These are phyloP conservation scores for Sisymbrium altissimum DNA, from an alignment of 345 rosid species.

Conservation along the genomic window DNA sequence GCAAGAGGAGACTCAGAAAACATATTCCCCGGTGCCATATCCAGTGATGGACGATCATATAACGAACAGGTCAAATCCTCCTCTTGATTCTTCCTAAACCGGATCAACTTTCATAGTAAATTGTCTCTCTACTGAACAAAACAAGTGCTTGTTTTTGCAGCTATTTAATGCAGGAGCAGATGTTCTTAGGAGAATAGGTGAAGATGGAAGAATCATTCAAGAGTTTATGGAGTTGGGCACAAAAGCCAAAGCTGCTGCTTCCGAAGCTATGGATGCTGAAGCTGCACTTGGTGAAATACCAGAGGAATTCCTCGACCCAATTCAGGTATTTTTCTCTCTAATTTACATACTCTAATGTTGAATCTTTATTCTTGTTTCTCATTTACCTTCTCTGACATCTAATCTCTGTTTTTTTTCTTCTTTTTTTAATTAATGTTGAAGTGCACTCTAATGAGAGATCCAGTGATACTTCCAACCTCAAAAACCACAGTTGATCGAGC, in stretches of 20 bases:
- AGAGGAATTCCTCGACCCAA: slow-evolving; percentile 95
- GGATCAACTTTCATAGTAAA: neutral
- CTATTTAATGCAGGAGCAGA: slow-evolving; percentile 82
- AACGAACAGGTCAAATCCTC: slow-evolving; percentile 71
- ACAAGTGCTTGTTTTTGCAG: slow-evolving; percentile 40
- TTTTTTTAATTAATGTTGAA: slow-evolving; percentile 24
- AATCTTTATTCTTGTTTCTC: too few species aligned
- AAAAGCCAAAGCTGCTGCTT: slow-evolving; percentile 85
- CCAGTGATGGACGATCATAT: slow-evolving; percentile 93
- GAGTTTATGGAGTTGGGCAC: slow-evolving; percentile 78
- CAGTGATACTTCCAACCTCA: slow-evolving; percentile 93
- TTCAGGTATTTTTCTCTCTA: neutral
- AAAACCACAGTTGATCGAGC: slow-evolving; percentile 82
- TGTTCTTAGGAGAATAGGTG: slow-evolving; percentile 78
- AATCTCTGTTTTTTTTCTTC: neutral
- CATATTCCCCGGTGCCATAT: slow-evolving; percentile 87
- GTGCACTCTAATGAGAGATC: slow-evolving; percentile 97
- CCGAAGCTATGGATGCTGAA: slow-evolving; percentile 96
- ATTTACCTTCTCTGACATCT: too few species aligned
- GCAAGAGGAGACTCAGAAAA: slow-evolving; percentile 76
- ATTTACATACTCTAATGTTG: neutral
- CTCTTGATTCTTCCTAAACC: neutral
- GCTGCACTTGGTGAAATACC: slow-evolving; percentile 94
- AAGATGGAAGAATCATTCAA: slow-evolving; percentile 64
- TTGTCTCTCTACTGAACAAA: slow-evolving; percentile 7